Evolutionary conservation across 2,329 filamentous ascomycete genomes (phyloP).

Genomic region (Mycosphaerella sp.): DNA sequence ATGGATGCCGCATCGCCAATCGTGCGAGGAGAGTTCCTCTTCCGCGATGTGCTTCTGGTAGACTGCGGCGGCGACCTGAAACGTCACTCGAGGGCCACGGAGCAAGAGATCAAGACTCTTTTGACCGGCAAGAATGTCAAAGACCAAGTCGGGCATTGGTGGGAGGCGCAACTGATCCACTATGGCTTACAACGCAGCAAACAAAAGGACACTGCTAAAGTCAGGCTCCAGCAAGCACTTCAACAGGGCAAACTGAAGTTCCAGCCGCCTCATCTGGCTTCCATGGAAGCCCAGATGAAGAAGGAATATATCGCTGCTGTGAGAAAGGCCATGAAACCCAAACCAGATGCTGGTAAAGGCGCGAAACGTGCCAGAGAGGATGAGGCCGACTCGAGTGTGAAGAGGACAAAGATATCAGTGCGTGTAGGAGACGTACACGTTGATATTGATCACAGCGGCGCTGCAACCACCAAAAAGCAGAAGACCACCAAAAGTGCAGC

Average conservation of each 20-base stretch:
- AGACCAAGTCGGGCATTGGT: constrained; percentile 55
- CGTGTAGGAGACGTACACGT: constrained; percentile 24
- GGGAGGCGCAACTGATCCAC: constrained; percentile 56
- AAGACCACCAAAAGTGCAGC: constrained; percentile 5
- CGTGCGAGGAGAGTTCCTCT: constrained; percentile 28
- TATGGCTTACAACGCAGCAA: constrained; percentile 54
- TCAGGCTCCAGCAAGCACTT: constrained; percentile 53
- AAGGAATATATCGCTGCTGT: constrained; percentile 51
- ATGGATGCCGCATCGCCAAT: constrained; percentile 13
- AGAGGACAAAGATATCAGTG: constrained; percentile 27
- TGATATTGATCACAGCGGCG: constrained; percentile 23
- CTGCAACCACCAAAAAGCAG: constrained; percentile 8
- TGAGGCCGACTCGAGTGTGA: constrained; percentile 12
- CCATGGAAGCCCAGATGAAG: constrained; percentile 51
- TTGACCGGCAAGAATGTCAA: constrained; percentile 29
- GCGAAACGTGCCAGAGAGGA: constrained; percentile 26
- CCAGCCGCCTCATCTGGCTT: constrained; percentile 41
- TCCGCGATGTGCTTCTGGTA: constrained; percentile 28
- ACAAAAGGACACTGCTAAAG: constrained; percentile 53
- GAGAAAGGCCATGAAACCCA: constrained; percentile 38
- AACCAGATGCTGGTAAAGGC: constrained; percentile 4
- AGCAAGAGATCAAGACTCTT: constrained; percentile 22
- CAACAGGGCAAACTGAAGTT: constrained; percentile 45
- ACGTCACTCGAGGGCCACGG: constrained; percentile 27
- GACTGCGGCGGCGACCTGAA: constrained; percentile 28